phyloP scores from a whole-genome alignment of 1,284 basidiomycete species.

The Tylopilus sp. region DNA sequence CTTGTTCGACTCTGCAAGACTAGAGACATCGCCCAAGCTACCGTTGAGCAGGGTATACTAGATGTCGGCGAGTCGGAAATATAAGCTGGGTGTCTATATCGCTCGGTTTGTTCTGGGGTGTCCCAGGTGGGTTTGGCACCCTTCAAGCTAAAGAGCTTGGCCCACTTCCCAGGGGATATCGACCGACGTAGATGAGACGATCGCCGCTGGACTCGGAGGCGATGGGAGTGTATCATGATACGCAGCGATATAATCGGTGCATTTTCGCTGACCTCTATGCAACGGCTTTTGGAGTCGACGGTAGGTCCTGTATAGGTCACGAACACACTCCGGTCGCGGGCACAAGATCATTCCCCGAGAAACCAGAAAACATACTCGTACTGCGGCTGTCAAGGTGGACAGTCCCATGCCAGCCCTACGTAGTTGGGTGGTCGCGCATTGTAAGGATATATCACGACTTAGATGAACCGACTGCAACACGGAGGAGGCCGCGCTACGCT shows the following conservation, averaged over 20 bases:
- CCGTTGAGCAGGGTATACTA: conserved; percentile 72
- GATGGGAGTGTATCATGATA: conserved; percentile 38
- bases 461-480: neutral
- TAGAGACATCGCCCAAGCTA: too few species aligned
- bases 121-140: conserved; percentile 50
- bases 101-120: conserved; percentile 46
- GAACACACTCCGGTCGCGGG: conserved; percentile 30
- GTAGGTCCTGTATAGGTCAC: conserved; percentile 36
- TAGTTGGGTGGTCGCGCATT: conserved; percentile 70
- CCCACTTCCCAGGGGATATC: conserved; percentile 52
- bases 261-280: conserved; percentile 58
- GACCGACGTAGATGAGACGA: conserved; percentile 47
- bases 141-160: conserved; percentile 46
- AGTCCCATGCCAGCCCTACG: conserved; percentile 49
- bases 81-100: conserved; percentile 46
- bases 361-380: conserved; percentile 52
- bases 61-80: conserved; percentile 53
- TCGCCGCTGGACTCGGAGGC: conserved; percentile 59
- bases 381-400: conserved; percentile 61
- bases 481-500: neutral
- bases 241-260: neutral
- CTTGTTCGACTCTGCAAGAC: too few species aligned
- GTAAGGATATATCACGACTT: conserved; percentile 55
- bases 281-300: conserved; percentile 70
- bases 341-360: neutral